A percentile compares a stretch with the other conserved stretches of the same genome.
phyloP scores from a whole-genome alignment of 2,329 filamentous ascomycete species.

The Blastomyces gilchristii region DNA sequence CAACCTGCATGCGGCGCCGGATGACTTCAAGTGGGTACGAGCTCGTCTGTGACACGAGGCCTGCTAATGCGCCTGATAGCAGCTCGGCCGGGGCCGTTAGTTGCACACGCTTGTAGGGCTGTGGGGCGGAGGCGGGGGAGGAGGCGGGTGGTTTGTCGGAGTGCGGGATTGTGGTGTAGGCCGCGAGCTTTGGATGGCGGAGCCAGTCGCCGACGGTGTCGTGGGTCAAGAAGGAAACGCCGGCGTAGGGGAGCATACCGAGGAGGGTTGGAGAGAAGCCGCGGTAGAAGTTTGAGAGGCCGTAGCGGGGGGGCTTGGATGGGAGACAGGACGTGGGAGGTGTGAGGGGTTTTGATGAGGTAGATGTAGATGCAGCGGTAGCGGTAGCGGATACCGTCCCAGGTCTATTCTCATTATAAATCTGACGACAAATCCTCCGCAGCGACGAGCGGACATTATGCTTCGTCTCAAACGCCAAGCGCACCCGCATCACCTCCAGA shows the following conservation, averaged over 20 bases:
- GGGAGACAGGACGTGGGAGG: conserved; percentile 18
- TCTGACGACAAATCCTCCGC: conserved; percentile 66
- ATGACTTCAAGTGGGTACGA: conserved; percentile 94
- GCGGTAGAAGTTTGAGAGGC: conserved; percentile 84
- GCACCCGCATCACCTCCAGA: conserved; percentile 82
- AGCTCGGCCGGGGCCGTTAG: conserved; percentile 82
- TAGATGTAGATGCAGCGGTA: conserved; percentile 19
- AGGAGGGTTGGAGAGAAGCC: conserved; percentile 83
- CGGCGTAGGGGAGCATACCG: conserved; percentile 95
- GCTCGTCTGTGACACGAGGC: conserved; percentile 78
- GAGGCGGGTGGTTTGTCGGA: conserved; percentile 32
- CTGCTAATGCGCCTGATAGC: conserved; percentile 70
- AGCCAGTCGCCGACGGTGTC: conserved; percentile 81
- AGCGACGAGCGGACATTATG: conserved; percentile 59
- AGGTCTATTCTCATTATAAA: conserved; percentile 65
- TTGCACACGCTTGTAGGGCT: conserved; percentile 51
- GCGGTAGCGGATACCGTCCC: conserved; percentile 26
- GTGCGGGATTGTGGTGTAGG: conserved; percentile 64
- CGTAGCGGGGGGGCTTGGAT: conserved; percentile 42
- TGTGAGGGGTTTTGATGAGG: no score
- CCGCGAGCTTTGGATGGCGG: conserved; percentile 55
- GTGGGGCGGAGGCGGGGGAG: conserved; percentile 25
- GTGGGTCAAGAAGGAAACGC: conserved; percentile 89
- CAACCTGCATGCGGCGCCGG: conserved; percentile 87
- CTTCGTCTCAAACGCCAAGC: conserved; percentile 89